Evolutionary conservation across 352 stramenopile genomes (phyloP).

Genomic region (Globisporangium middletonii): DNA sequence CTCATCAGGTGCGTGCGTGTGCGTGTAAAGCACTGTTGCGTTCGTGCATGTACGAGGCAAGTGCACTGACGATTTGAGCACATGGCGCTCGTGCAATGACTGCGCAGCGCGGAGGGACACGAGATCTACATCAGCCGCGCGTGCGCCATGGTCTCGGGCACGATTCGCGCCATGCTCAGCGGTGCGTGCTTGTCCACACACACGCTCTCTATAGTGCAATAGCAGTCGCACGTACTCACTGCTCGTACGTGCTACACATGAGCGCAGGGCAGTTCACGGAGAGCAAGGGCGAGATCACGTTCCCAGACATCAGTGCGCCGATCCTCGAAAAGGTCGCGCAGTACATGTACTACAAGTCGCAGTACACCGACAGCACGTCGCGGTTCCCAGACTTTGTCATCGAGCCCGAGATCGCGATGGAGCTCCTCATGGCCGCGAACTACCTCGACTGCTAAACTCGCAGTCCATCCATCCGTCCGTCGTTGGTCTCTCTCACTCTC

Average conservation of each 20-base stretch:
- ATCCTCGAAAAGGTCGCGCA: conserved; percentile 97
- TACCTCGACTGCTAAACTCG: conserved; percentile 91
- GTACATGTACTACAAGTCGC: conserved; percentile 99
- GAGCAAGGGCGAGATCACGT: conserved; percentile 95
- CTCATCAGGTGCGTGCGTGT: conserved; percentile 50
- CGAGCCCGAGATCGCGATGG: conserved; percentile 96
- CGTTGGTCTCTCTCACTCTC: no score
- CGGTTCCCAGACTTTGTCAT: conserved; percentile 97
- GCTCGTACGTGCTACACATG: neutral
- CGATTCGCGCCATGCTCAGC: conserved; percentile 96
- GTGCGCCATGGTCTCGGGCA: conserved; percentile 93
- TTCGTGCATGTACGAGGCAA: neutral
- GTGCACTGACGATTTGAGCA: neutral
- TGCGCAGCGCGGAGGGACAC: conserved; percentile 88
- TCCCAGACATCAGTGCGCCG: conserved; percentile 93
- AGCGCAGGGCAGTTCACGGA: conserved; percentile 85
- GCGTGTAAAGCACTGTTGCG: neutral
- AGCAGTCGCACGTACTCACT: neutral
- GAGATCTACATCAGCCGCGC: conserved; percentile 94
- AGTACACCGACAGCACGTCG: conserved; percentile 92
- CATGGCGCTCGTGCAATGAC: neutral
- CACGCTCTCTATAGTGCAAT: neutral
- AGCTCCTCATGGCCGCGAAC: conserved; percentile 97
- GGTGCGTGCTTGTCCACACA: conserved; percentile 32
- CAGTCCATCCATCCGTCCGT: no score